phyloP scores from a whole-genome alignment of 345 rosid species.

The Hevea brasiliensis region DNA sequence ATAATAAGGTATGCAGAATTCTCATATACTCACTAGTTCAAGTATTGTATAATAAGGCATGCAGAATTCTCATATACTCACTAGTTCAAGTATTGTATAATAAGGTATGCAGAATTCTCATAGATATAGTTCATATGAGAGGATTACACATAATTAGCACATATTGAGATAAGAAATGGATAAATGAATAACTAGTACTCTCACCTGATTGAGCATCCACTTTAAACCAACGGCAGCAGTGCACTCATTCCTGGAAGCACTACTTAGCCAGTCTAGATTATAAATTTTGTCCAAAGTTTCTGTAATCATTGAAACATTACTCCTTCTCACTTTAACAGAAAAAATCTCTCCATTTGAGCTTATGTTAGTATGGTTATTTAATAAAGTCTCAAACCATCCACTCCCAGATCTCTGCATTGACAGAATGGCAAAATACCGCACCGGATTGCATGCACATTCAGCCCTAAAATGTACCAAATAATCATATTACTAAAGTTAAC shows the following conservation, averaged over 20 bases:
- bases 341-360: slow-evolving; percentile 98
- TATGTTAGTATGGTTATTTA: slow-evolving; percentile 90
- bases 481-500: slow-evolving; percentile 16
- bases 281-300: slow-evolving; percentile 83
- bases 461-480: slow-evolving; percentile 50
- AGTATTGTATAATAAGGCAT: not conserved
- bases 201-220: slow-evolving; percentile 99
- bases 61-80: not conserved
- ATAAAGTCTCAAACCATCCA: slow-evolving; percentile 97
- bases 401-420: slow-evolving; percentile 99
- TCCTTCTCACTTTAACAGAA: slow-evolving; percentile 86
- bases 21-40: too few species aligned
- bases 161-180: not conserved
- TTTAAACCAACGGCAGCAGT: slow-evolving; percentile 95
- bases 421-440: slow-evolving; percentile 87
- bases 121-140: not conserved
- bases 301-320: slow-evolving; percentile 63
- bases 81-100: not conserved
- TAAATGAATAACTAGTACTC: not conserved
- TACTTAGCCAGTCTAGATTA: slow-evolving; percentile 87
- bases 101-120: not conserved
- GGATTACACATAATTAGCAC: not conserved
- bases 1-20: not conserved
- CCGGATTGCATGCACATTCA: slow-evolving; percentile 88
- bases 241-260: slow-evolving; percentile 98